Percentiles rank a stretch among this genome's conserved stretches.
Conservation (phyloP, 257 asterid species). For the Verbena officinalis region DNA sequence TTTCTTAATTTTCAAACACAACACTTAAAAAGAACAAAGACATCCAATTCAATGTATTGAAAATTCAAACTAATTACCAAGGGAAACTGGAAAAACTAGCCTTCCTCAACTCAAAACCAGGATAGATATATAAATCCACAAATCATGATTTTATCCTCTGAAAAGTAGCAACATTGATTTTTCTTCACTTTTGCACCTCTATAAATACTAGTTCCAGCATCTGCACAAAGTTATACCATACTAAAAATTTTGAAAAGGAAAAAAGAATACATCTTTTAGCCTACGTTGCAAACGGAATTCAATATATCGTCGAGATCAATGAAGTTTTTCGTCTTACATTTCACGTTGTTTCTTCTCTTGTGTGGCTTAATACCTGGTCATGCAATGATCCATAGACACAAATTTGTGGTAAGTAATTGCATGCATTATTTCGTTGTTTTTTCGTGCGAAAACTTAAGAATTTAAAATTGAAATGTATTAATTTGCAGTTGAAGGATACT, state of each 20-base stretch:
- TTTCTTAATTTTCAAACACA: no score
- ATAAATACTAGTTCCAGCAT: conserved; percentile 17
- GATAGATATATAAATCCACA: conserved; percentile 4
- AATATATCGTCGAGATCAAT: conserved; percentile 18
- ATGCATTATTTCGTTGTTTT: no score
- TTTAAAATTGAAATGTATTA: background rate
- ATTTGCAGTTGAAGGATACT: conserved; percentile 44
- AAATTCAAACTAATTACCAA: conserved; percentile 18
- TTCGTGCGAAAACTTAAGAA: no score
- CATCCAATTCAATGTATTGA: conserved; percentile 19
- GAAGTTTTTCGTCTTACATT: conserved; percentile 17
- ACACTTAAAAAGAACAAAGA: background rate
- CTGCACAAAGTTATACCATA: background rate
- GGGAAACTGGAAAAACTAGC: conserved; percentile 5
- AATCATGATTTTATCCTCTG: background rate
- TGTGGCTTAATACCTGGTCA: conserved; percentile 30
- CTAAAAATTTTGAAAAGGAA: background rate
- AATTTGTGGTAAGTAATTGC: conserved; percentile 32
- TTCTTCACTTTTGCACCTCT: conserved; percentile 20
- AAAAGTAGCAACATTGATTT: background rate
- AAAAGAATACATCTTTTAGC: no score
- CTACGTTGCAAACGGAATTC: no score
- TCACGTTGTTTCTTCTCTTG: conserved; percentile 23
- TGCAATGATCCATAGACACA: conserved; percentile 31
- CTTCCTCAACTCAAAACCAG: conserved; percentile 27